phyloP scores from a whole-genome alignment of 805 yeast genomes.

The Kluyveromyces lactis region DNA sequence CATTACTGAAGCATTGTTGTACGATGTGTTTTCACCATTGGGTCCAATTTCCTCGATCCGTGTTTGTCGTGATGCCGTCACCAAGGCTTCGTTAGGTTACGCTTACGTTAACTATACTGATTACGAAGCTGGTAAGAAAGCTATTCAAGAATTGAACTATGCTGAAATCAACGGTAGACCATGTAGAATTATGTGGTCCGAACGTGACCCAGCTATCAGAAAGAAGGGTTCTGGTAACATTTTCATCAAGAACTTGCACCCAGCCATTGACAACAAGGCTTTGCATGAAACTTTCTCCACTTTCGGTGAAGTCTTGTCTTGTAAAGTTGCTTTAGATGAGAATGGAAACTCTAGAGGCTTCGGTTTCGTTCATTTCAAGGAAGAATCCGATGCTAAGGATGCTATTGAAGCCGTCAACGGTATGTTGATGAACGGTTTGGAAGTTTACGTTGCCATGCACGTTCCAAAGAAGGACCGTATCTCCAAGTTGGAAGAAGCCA shows the following conservation, averaged over 20 bases:
- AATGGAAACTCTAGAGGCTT: constrained; percentile 88
- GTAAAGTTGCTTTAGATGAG: constrained; percentile 95
- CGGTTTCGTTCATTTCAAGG: constrained; percentile 96
- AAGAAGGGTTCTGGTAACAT: constrained; percentile 94
- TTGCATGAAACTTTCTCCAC: constrained; percentile 96
- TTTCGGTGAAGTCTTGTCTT: constrained; percentile 90
- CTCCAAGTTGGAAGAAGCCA: constrained; percentile 81
- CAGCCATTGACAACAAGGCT: constrained; percentile 97
- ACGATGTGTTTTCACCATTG: constrained; percentile 87
- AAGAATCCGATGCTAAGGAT: constrained; percentile 83
- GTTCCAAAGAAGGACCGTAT: constrained; percentile 89
- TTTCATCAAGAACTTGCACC: constrained; percentile 96
- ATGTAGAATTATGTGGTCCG: constrained; percentile 99
- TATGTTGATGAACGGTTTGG: constrained; percentile 93
- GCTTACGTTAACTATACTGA: constrained; percentile 96
- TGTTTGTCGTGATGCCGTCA: constrained; percentile 97
- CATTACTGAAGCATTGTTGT: constrained; percentile 89
- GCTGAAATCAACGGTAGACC: constrained; percentile 88
- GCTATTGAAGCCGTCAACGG: constrained; percentile 98
- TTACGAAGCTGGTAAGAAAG: constrained; percentile 83
- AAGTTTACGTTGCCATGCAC: constrained; percentile 94
- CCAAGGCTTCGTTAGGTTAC: constrained; percentile 95
- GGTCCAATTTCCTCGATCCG: constrained; percentile 96
- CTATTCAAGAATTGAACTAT: constrained; percentile 93
- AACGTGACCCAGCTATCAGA: constrained; percentile 94